A percentile compares a stretch with the other conserved stretches of the same genome.
These are phyloP conservation scores for Monosporascus sp. DNA, from an alignment of 2,329 filamentous ascomycete species.

Conservation along the genomic window DNA sequence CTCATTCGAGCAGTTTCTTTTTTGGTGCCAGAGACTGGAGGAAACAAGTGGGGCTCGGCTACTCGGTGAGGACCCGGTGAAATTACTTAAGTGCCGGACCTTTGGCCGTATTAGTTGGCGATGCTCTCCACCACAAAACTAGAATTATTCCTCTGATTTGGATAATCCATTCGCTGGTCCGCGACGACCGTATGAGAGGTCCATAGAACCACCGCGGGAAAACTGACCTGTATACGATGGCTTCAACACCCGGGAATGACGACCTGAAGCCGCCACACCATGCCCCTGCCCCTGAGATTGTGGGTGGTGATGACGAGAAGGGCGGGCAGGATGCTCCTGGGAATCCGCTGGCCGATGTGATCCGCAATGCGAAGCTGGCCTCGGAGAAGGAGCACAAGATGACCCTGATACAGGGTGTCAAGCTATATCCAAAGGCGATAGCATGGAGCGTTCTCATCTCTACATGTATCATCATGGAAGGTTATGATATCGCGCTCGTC, in stretches of 20 bases:
- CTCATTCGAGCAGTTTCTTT: neutral
- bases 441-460: conserved; percentile 80
- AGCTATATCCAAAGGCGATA: conserved; percentile 81
- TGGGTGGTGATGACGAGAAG: conserved; percentile 9
- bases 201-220: too few relatives aligned
- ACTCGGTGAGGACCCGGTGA: too few relatives aligned
- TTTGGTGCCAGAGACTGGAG: neutral
- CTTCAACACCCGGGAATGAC: too few relatives aligned
- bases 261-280: neutral
- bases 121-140: too few relatives aligned
- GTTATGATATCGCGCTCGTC: conserved; percentile 76
- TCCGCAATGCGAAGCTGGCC: conserved; percentile 44
- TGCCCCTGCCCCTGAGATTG: conserved; percentile 5
- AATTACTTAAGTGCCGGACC: too few relatives aligned
- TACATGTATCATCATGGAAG: conserved; percentile 90
- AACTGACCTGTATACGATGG: too few relatives aligned
- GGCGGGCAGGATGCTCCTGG: conserved; percentile 8
- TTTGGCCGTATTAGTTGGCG: too few relatives aligned
- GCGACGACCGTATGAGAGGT: too few relatives aligned
- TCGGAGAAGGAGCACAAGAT: conserved; percentile 62
- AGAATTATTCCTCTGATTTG: too few relatives aligned
- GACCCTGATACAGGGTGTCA: conserved; percentile 71
- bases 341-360: conserved; percentile 30
- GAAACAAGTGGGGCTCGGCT: neutral
- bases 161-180: too few relatives aligned